Conservation (phyloP, 768 basidiomycete genomes). For the Psilocybe cubensis region DNA sequence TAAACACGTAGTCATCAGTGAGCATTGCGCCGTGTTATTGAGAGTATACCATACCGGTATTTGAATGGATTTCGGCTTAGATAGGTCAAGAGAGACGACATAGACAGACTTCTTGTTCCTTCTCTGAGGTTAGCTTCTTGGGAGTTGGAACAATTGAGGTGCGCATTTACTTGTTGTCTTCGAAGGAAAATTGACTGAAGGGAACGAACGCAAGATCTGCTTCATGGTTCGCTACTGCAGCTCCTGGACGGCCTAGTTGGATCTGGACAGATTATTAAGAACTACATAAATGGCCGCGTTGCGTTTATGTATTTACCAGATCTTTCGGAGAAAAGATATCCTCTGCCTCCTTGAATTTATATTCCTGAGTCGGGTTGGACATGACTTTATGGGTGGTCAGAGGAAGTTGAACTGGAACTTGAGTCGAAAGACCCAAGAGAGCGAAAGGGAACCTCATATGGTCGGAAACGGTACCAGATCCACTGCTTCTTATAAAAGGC, state of each 20-base stretch:
- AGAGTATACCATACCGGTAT: constrained; percentile 47
- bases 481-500: neutral
- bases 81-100: constrained; percentile 59
- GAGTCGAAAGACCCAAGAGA: constrained; percentile 58
- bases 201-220: constrained; percentile 74
- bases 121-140: neutral
- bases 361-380: constrained; percentile 37
- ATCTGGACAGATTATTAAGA: constrained; percentile 35
- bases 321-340: constrained; percentile 74
- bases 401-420: constrained; percentile 48
- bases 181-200: constrained; percentile 69
- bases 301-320: constrained; percentile 38
- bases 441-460: constrained; percentile 58
- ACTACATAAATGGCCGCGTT: neutral
- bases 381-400: constrained; percentile 24
- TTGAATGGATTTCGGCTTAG: constrained; percentile 47
- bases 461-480: neutral
- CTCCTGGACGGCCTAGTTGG: constrained; percentile 66
- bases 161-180: constrained; percentile 68
- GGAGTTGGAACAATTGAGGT: neutral
- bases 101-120: constrained; percentile 76
- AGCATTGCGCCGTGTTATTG: neutral
- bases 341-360: constrained; percentile 59
- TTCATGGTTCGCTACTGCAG: constrained; percentile 64
- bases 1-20: neutral